These are phyloP conservation scores for Polytrichum commune DNA, from an alignment of 225 moss, liverwort and hornwort genomes.

Conservation along the genomic window DNA sequence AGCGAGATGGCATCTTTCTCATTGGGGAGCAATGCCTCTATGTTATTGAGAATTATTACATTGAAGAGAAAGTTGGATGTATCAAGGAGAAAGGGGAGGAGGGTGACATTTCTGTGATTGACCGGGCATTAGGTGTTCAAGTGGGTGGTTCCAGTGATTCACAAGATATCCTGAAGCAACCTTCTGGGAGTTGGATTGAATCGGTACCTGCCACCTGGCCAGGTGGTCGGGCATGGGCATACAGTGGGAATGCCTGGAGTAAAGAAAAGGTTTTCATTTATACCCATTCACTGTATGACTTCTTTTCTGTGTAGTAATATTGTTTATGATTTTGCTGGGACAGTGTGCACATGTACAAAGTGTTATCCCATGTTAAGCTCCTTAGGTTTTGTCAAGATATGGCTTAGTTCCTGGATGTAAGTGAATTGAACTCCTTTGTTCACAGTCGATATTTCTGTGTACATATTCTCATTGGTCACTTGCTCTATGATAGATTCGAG, in stretches of 20 bases:
- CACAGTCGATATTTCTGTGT: background rate
- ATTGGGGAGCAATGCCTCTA: conserved; percentile 94
- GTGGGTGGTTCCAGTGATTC: conserved; percentile 69
- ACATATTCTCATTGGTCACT: conserved; percentile 4
- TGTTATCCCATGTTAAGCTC: too few relatives aligned
- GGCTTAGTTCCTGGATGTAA: too few relatives aligned
- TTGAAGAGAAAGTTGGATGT: conserved; percentile 72
- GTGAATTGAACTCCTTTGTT: too few relatives aligned
- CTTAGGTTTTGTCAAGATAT: too few relatives aligned
- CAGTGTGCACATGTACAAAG: too few relatives aligned
- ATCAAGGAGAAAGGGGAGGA: conserved; percentile 91
- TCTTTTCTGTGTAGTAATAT: too few relatives aligned
- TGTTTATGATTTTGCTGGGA: too few relatives aligned
- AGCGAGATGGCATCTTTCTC: conserved; percentile 95
- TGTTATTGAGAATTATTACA: conserved; percentile 87
- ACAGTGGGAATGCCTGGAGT: conserved; percentile 79
- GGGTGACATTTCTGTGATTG: conserved; percentile 85
- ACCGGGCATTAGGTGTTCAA: conserved; percentile 81
- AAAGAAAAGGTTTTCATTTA: conserved; percentile 44
- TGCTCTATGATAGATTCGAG: conserved; percentile 30
- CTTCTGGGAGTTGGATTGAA: conserved; percentile 38
- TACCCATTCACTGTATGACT: too few relatives aligned
- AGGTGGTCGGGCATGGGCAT: conserved; percentile 95
- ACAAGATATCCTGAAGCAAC: conserved; percentile 67
- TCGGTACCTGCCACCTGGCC: conserved; percentile 51